Evolutionary conservation across 768 basidiomycete species (phyloP), one percentile per base, ranked within the genome.

Genomic region (Mycena albidolilacea): DNA sequence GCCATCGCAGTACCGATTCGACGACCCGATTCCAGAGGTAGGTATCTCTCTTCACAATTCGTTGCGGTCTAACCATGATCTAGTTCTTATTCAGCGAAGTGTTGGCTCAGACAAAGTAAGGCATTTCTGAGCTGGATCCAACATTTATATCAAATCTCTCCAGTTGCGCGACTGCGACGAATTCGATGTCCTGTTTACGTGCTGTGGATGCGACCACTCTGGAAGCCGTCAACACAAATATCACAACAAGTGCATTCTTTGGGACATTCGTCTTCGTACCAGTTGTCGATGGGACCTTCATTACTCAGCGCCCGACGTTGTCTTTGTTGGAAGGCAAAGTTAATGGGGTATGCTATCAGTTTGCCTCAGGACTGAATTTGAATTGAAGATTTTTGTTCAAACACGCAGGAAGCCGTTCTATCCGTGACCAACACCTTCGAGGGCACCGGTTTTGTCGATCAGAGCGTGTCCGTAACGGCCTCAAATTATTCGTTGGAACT

Each of bases 81-180:
- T 15, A 61, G 67, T 5, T 61, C 17, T 30, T 58, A 54, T 69
- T 38, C 48, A 61, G 67, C 48, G 41, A 61, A 21, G 59, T 69
- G 14, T 59, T 69, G n/a, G 44, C 46, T 10, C 59, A 61, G 41
- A 17, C 46, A 14, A 52, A 61, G 67, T 69, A 61, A n/a, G 48
- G 30, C 5, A 12, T 60, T 21, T 7, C 12, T 35, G 2, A 52
- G n/a, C 41, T 2, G 3, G 14, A 7, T 37, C 6, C n/a, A 21
- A n/a, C n/a, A 52, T n/a, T 52, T 52, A 21, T 52, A 21, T 21
- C 8, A 17, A 52, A 17, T 52, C 17, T 52, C n/a, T 17, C 7
- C 3, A 52, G 50, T 21, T 52, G 50, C n/a, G 7, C 10, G 50
- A 21, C 50, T 5, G 50, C n/a, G n/a, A 7, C 50, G 50, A n/a